Conservation (phyloP, 2,329 filamentous ascomycete genomes). For the Gaeumannomyces sp. region DNA sequence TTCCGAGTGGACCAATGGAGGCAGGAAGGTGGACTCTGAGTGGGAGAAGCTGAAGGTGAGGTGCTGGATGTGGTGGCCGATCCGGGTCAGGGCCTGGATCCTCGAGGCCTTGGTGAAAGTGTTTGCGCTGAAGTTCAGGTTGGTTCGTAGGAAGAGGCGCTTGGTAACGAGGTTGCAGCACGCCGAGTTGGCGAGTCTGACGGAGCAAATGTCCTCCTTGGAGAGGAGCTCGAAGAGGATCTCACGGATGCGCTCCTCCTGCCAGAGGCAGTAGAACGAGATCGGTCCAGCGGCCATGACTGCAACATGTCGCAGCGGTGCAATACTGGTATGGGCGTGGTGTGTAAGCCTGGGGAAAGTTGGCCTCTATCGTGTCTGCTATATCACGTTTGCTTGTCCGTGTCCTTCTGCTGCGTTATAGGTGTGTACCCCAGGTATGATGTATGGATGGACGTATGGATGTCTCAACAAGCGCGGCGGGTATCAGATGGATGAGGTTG, state of each 20-base stretch:
- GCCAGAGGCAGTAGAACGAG: conserved; percentile 50
- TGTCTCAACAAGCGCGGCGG: conserved; percentile 2
- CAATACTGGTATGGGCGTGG: neutral
- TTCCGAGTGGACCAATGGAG: conserved; percentile 72
- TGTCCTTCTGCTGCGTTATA: neutral
- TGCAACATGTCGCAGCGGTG: conserved; percentile 36
- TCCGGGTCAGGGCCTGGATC: conserved; percentile 66
- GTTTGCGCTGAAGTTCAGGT: conserved; percentile 64
- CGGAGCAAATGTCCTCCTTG: conserved; percentile 46
- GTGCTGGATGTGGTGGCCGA: conserved; percentile 73
- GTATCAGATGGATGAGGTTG: neutral
- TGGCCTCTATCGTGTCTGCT: neutral
- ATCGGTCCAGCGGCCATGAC: conserved; percentile 45
- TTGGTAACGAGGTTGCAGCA: conserved; percentile 65
- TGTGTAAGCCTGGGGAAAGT: neutral
- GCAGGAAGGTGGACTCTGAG: conserved; percentile 70
- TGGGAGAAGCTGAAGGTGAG: conserved; percentile 71
- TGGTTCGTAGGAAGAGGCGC: conserved; percentile 61
- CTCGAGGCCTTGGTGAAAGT: conserved; percentile 70
- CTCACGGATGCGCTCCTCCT: conserved; percentile 43
- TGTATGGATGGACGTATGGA: neutral
- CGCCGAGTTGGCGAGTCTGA: conserved; percentile 63
- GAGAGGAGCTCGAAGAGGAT: conserved; percentile 42
- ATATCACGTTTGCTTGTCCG: neutral
- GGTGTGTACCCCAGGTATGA: neutral